Evolutionary conservation across 768 basidiomycete species (phyloP), one percentile per base, ranked within the genome.

Genomic region (Suillus occidentalis): DNA sequence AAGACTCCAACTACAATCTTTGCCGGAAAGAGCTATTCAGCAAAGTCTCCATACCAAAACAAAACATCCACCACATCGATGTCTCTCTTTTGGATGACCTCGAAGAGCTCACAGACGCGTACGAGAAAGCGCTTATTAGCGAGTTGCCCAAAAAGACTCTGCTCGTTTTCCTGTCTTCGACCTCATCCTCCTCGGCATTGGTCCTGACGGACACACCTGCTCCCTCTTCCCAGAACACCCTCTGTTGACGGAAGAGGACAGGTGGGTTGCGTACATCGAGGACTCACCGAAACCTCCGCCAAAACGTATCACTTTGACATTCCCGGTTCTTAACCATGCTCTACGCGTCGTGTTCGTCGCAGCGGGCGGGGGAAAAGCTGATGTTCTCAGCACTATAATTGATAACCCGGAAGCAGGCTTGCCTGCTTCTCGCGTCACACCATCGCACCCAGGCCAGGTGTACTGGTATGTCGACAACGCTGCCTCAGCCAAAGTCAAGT

Each of bases 121-220:
- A 95, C 74, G 92, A 94, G 76, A 85, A 88, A 71, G 81, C 87
- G 73, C 91, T 99, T 74, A 94, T 99, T 73, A 83, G 77, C 65
- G 90, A 92, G 75, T 99, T 73, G 97, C 96, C 0, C 88, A 90
- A 73, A 92, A 89, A 74, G 94, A 98, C 75, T 84, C 95, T 6
- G 97, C 97, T 20, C 89, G 96, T 66, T 99, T 98, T 85, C 97
- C 97, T 67, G 83, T 97, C 60, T 99, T 99, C 77, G 97, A 99
- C 75, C 87, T 99, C 74, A 91, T 99, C 79, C 87, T 99, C 52
- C 89, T 99, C 60, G 97, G 97, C 58, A 89, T 96, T 85, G 97
- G 97, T 37, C 93, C 92, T 6, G 97, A 98, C 75, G 97, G 97
- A n/a, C 97, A 99, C 82, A 99, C 97, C 49, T 95, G 91, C 66